Evolutionary conservation across 2,329 filamentous ascomycete genomes (phyloP).

Genomic region (Colletotrichum sp.): DNA sequence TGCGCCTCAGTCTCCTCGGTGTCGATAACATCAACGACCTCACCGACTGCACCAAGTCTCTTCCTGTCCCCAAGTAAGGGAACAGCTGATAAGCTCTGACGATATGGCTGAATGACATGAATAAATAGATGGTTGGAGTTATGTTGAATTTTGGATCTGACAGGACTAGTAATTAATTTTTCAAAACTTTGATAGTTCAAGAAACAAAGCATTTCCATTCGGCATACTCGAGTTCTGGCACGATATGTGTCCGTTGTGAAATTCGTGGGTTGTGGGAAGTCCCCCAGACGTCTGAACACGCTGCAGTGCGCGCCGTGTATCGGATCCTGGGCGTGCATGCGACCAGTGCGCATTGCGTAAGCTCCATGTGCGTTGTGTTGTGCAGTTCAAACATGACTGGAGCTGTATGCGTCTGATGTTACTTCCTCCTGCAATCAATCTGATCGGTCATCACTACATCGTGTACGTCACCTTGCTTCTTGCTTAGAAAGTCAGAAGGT

Average conservation of each 20-base stretch:
- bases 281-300: neutral
- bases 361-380: neutral
- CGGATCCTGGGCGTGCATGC: neutral
- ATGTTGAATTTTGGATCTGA: neutral
- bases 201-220: neutral
- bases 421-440: neutral
- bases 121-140: neutral
- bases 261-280: neutral
- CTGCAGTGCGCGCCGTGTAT: neutral
- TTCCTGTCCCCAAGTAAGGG: constrained; percentile 34
- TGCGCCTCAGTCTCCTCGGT: constrained; percentile 59
- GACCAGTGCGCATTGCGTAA: neutral
- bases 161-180: neutral
- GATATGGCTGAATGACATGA: neutral
- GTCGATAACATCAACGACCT: constrained; percentile 62
- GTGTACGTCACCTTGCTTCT: neutral
- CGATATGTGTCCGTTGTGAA: neutral
- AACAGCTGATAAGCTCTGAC: neutral
- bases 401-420: neutral
- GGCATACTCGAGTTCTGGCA: neutral
- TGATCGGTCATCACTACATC: neutral
- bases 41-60: constrained; percentile 58
- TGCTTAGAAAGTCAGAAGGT: neutral
- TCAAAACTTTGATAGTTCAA: neutral
- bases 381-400: neutral